Conservation (phyloP, 2,329 filamentous ascomycete species). For the Pseudogymnoascus destructans region DNA sequence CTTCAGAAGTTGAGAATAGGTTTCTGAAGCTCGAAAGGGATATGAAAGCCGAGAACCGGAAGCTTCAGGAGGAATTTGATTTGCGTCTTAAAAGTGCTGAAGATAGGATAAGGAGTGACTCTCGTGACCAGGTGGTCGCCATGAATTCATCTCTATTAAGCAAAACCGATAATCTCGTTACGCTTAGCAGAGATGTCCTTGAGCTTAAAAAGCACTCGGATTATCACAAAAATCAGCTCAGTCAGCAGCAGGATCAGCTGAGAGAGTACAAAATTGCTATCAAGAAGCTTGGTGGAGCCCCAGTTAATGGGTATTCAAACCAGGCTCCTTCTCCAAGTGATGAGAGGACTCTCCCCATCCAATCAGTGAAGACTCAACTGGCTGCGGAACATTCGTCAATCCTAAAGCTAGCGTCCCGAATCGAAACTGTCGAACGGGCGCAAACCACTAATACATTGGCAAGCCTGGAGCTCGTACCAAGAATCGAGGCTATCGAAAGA, state of each 20-base stretch:
- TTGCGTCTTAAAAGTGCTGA: not conserved
- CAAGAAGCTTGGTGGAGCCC: not conserved
- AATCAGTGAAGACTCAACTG: not conserved
- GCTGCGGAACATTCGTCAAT: not conserved
- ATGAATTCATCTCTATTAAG: not conserved
- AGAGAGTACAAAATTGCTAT: not conserved
- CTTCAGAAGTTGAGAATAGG: not conserved
- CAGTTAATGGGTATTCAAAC: not conserved
- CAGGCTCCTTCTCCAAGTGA: not conserved
- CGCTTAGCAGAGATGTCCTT: not conserved
- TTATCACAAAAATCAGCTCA: not conserved
- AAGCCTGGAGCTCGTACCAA: not conserved
- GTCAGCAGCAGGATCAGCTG: not conserved
- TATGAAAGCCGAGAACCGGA: not conserved
- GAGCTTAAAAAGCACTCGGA: not conserved
- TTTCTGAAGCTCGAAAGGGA: not conserved
- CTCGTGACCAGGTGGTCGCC: not conserved
- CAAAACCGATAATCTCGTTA: not conserved
- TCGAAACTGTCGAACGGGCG: not conserved
- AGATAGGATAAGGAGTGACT: not conserved
- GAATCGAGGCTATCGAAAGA: not conserved
- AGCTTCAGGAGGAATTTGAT: not conserved
- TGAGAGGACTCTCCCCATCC: not conserved
- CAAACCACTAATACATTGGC: not conserved
- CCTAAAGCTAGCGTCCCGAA: not conserved